Conservation (phyloP, 2,329 filamentous ascomycete genomes). For the Dactylellina parvicollis region DNA sequence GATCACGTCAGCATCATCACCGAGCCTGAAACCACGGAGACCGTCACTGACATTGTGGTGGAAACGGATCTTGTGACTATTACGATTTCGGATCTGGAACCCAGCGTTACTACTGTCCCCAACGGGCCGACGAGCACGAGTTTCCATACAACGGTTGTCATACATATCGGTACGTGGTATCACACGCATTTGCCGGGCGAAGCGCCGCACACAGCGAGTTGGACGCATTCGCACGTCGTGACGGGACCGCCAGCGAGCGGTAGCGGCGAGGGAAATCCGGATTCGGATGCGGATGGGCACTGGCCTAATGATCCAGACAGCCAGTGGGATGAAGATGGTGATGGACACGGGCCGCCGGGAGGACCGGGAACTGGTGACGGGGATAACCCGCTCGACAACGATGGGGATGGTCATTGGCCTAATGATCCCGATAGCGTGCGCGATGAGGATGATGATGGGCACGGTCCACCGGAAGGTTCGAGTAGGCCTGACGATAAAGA, state of each 20-base stretch:
- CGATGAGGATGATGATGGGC: slow-evolving; percentile 13
- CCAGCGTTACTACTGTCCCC: not conserved
- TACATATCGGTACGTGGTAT: slow-evolving; percentile 31
- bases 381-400: not conserved
- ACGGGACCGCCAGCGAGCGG: slow-evolving; percentile 5
- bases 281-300: slow-evolving; percentile 19
- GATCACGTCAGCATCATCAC: slow-evolving; percentile 22
- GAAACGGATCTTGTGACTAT: slow-evolving; percentile 24
- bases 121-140: not conserved
- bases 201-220: slow-evolving; percentile 17
- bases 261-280: not conserved
- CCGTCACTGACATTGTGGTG: slow-evolving; percentile 8
- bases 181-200: slow-evolving; percentile 33
- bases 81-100: slow-evolving; percentile 21
- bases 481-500: not conserved
- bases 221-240: slow-evolving; percentile 30
- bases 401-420: slow-evolving; percentile 27
- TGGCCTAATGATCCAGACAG: slow-evolving; percentile 3
- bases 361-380: slow-evolving; percentile 1
- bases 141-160: slow-evolving; percentile 2
- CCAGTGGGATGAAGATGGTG: slow-evolving; percentile 7
- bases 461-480: slow-evolving; percentile 4
- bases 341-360: slow-evolving; percentile 6
- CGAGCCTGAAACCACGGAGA: slow-evolving; percentile 18
- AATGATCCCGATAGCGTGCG: not conserved